Evolutionary conservation across 169 alveolate genomes (phyloP), one percentile per base, ranked within the genome.

Genomic region (Plasmodium cynomolgi): DNA sequence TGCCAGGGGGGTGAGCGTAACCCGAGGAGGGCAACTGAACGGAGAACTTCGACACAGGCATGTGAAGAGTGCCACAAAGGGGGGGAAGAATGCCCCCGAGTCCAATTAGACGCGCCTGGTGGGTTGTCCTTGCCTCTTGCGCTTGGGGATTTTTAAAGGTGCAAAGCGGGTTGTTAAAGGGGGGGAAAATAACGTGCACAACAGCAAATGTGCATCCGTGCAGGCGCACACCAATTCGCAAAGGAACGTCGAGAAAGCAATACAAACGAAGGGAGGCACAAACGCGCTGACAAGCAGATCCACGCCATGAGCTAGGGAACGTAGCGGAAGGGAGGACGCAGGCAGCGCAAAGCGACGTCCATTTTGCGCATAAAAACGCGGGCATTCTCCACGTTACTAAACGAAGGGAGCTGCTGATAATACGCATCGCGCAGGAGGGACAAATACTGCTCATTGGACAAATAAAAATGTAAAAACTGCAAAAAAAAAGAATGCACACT

Each of bases 391-490:
- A 1, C n/a, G 20, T 77, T 31, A 2, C 37, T 31, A 44, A 86
- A 77, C 1, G 79, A 33, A 5, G 17, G 20, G 0, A 86, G 62
- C 58, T 86, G 56, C 81, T 54, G 41, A 86, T 50, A 86, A 77
- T 75, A 86, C 2, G 80, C 86, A 56, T 71, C 33, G 8, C 81
- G 47, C 17, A 86, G 68, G 71, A 75, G 44, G 26, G 93, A 86
- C 9, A 86, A 86, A 29, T 86, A 86, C 81, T 86, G 74, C 7
- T 33, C 8, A 44, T 86, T 44, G 8, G 44, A 39, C 44, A 41
- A 74, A 77, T 86, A 86, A 77, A 75, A 86, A 15, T 44, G 26
- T n/a, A 71, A 39, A 37, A 86, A 86, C 11, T 86, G 84, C 17
- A 50, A 3, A 86, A 77, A 77, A 86, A 29, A 86, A 23, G 81